Conservation (phyloP, 2,329 filamentous ascomycete genomes). For the Sclerotinia trifoliorum region DNA sequence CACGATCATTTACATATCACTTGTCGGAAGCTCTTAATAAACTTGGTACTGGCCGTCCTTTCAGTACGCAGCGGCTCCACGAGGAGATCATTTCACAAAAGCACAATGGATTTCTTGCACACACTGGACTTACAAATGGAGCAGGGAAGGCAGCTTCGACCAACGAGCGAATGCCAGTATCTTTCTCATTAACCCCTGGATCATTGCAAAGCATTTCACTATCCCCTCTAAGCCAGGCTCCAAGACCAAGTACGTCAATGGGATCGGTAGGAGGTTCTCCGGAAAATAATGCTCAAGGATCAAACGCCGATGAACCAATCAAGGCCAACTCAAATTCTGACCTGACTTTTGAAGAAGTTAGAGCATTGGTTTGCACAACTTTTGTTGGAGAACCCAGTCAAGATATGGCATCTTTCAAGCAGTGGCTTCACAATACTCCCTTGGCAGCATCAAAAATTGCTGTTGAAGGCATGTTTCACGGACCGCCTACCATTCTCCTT, state of each 20-base stretch:
- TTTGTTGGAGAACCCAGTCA: slow-evolving; percentile 64
- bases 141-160: slow-evolving; percentile 40
- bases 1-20: slow-evolving; percentile 58
- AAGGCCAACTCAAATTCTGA: slow-evolving; percentile 43
- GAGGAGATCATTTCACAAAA: slow-evolving; percentile 50
- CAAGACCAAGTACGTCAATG: slow-evolving; percentile 39
- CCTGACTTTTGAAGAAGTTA: slow-evolving; percentile 59
- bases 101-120: slow-evolving; percentile 45
- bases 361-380: slow-evolving; percentile 65
- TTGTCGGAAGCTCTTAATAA: slow-evolving; percentile 55
- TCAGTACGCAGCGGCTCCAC: slow-evolving; percentile 55
- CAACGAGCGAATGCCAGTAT: slow-evolving; percentile 47
- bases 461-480: slow-evolving; percentile 67
- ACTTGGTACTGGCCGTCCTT: slow-evolving; percentile 53
- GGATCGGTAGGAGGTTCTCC: slow-evolving; percentile 35
- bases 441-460: slow-evolving; percentile 57
- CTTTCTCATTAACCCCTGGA: slow-evolving; percentile 56
- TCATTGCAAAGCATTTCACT: slow-evolving; percentile 55
- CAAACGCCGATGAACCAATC: slow-evolving; percentile 30
- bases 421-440: slow-evolving; percentile 62
- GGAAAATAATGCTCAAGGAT: slow-evolving; percentile 32
- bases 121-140: slow-evolving; percentile 49
- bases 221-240: slow-evolving; percentile 40
- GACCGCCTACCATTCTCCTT: slow-evolving; percentile 63
- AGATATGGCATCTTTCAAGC: slow-evolving; percentile 64